Base-by-base conservation (phyloP, 768 basidiomycete species). In the Macrolepiota fuliginosa region DNA sequence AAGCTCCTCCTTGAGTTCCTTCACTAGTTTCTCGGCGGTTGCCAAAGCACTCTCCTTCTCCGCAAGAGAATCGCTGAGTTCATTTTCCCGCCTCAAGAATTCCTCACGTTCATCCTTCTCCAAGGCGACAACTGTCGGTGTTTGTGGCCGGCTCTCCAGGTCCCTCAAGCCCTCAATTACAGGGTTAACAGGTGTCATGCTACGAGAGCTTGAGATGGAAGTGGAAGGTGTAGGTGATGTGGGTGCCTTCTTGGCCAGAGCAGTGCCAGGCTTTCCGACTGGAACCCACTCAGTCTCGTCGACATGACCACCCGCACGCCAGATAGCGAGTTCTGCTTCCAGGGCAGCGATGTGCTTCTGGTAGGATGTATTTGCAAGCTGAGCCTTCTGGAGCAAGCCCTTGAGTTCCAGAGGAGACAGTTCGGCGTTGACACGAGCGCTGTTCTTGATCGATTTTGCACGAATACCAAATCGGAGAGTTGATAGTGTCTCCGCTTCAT, bases 371-470 rank as follows among this genome's bases (percentile, higher is more conserved):
- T 94, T 92, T 35, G 94, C 89, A 35, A 91, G 79, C 65, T 96
- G 89, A 0, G 96, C 91, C 76, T 96, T 97, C 69, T 88, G 86
- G 63, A 99, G 81, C 37, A 97, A 80, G 11, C 86, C 88, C 73
- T 98, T 99, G 77, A 99, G 90, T 70, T 99, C 97, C 53, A 95
- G 80, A 1, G 97, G 96, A 2, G 96, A 93, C 55, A 99, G 84
- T 74, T 99, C 97, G 56, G 95, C 94, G 74, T 99, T 99, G 77
- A 99, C 93, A 50, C 97, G 91, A 63, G 97, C 97, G 63, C 92
- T 93, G 76, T 99, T 99, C 92, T 98, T 98, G 86, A 99, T 99
- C n/a, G 93, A 92, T 77, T 99, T 99, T n/a, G 97, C 96, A 65
- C 97, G 93, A 72, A 98, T 98, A 81, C 97, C 97, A 73, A 99